phyloP scores from a whole-genome alignment of 805 yeast genomes.

The Candida ovalis region DNA sequence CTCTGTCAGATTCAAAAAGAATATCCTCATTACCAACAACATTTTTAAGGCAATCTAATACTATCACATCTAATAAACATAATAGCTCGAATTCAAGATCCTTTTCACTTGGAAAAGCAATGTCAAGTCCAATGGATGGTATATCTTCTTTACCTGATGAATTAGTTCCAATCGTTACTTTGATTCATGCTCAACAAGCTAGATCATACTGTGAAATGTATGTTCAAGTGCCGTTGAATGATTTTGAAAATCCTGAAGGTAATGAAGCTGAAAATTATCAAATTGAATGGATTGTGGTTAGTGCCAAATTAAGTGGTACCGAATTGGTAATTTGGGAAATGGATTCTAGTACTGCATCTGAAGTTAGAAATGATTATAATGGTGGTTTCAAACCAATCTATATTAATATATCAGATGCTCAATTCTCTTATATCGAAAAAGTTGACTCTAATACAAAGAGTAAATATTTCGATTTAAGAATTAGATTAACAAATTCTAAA shows the following conservation, averaged over 20 bases:
- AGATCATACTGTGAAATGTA: conserved; percentile 51
- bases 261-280: neutral
- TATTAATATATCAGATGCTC: conserved; percentile 48
- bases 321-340: conserved; percentile 49
- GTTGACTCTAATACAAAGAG: conserved; percentile 5
- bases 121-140: conserved; percentile 14
- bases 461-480: conserved; percentile 12
- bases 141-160: conserved; percentile 49
- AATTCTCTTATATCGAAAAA: conserved; percentile 16
- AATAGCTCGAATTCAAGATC: conserved; percentile 13
- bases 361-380: conserved; percentile 27
- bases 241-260: conserved; percentile 4
- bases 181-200: conserved; percentile 65
- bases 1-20: conserved; percentile 17
- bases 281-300: conserved; percentile 23
- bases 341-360: conserved; percentile 28
- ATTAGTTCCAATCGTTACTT: conserved; percentile 65
- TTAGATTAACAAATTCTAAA: conserved; percentile 25
- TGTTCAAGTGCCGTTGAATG: conserved; percentile 23
- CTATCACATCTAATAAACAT: conserved; percentile 12
- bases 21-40: conserved; percentile 30
- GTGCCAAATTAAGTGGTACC: conserved; percentile 41
- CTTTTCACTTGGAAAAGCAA: conserved; percentile 14
- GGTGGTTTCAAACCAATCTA: conserved; percentile 47
- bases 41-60: conserved; percentile 25